These are phyloP conservation scores for Russula sp. DNA, from an alignment of 768 basidiomycete genomes.

Conservation along the genomic window DNA sequence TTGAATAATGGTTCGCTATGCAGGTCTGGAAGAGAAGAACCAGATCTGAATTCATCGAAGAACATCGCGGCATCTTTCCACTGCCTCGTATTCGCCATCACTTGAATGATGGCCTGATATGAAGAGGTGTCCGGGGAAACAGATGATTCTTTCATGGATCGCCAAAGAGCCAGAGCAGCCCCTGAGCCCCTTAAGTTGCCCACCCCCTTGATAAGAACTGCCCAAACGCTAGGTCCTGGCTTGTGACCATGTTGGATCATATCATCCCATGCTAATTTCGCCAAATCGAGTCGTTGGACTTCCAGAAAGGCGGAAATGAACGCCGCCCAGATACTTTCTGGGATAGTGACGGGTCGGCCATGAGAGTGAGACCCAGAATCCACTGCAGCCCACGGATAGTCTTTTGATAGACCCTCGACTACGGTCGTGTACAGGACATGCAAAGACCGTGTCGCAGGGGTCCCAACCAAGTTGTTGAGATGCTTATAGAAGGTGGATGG, in stretches of 20 bases:
- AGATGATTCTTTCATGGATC: constrained; percentile 48
- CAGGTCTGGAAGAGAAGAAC: constrained; percentile 24
- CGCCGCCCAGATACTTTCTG: constrained; percentile 52
- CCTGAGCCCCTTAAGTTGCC: constrained; percentile 41
- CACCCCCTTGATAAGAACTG: constrained; percentile 59
- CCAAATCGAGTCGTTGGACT: constrained; percentile 47
- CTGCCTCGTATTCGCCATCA: constrained; percentile 45
- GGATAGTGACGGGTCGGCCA: constrained; percentile 42
- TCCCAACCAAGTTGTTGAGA: constrained; percentile 38
- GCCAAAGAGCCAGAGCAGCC: constrained; percentile 55
- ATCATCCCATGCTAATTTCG: constrained; percentile 62
- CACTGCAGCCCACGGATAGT: constrained; percentile 48
- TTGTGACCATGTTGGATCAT: constrained; percentile 41
- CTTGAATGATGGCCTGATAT: constrained; percentile 66
- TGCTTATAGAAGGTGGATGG: constrained; percentile 45
- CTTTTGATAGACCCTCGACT: constrained; percentile 42
- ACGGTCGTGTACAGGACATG: constrained; percentile 45
- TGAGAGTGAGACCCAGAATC: constrained; percentile 31
- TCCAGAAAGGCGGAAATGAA: constrained; percentile 61
- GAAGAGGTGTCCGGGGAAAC: constrained; percentile 53
- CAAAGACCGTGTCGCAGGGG: constrained; percentile 30
- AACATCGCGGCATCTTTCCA: constrained; percentile 43
- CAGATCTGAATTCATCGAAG: constrained; percentile 44
- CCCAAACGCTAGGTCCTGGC: constrained; percentile 62
- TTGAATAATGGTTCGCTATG: constrained; percentile 50